Percentiles rank a stretch among this genome's conserved stretches.
These are phyloP conservation scores for Fusarium setosum DNA, from an alignment of 2,329 filamentous ascomycete genomes.

Conservation along the genomic window DNA sequence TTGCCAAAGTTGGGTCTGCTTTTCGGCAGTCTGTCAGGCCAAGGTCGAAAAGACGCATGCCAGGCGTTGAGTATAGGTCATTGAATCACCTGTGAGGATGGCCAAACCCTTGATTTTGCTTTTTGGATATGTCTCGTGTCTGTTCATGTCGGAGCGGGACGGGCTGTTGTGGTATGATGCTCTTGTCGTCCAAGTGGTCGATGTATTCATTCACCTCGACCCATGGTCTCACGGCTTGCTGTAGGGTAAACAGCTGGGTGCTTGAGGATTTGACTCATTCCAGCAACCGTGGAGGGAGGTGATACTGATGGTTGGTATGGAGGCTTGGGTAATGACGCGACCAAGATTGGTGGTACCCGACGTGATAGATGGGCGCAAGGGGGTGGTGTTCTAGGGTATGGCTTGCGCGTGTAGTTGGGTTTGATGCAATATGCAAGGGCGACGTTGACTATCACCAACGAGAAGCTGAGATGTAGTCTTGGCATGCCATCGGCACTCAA, in stretches of 20 bases:
- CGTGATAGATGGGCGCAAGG: not conserved
- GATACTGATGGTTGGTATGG: slow-evolving; percentile 13
- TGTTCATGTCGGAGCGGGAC: slow-evolving; percentile 1
- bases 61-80: not conserved
- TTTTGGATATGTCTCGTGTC: not conserved
- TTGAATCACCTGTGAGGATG: not conserved
- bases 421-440: slow-evolving; percentile 21
- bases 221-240: not conserved
- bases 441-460: not conserved
- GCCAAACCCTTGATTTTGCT: not conserved
- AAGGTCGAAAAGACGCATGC: slow-evolving; percentile 1
- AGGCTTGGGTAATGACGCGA: slow-evolving; percentile 10
- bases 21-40: not conserved
- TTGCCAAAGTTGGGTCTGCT: slow-evolving; percentile 9
- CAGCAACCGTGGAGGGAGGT: slow-evolving; percentile 5
- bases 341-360: not conserved
- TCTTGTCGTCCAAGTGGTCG: no score
- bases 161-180: slow-evolving; percentile 1
- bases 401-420: slow-evolving; percentile 17
- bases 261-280: slow-evolving; percentile 17
- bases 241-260: slow-evolving; percentile 7
- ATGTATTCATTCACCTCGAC: not conserved
- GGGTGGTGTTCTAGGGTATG: slow-evolving; percentile 6
- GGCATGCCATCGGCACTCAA: slow-evolving; percentile 8
- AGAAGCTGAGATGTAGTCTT: slow-evolving; percentile 4